A percentile compares a stretch with the other conserved stretches of the same genome.
Conservation (phyloP, 1,139 yeast genomes). For the Scheffersomyces segobiensis region DNA sequence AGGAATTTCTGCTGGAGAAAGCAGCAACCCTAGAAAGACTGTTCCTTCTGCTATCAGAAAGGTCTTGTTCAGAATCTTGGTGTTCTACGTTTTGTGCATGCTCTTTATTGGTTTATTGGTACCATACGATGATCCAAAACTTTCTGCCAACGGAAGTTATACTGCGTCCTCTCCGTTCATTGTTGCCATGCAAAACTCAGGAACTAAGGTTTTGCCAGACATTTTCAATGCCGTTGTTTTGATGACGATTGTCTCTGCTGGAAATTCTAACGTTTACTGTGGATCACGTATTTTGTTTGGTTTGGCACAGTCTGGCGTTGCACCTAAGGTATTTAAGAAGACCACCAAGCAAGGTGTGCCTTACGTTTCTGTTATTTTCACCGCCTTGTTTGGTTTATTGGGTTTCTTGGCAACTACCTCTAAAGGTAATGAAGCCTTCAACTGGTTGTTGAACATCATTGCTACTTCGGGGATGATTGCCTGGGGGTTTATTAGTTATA, state of each 20-base stretch:
- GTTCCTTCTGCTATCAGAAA: conserved; percentile 14
- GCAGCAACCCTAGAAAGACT: conserved; percentile 13
- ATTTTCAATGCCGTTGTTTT: conserved; percentile 15
- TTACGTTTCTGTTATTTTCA: background rate
- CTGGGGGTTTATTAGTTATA: conserved; percentile 63
- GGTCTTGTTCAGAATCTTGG: conserved; percentile 13
- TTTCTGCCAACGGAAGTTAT: conserved; percentile 21
- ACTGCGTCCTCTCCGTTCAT: conserved; percentile 51
- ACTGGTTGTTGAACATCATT: conserved; percentile 77
- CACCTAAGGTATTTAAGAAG: conserved; percentile 11
- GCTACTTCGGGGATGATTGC: conserved; percentile 73
- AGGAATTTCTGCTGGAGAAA: conserved; percentile 15
- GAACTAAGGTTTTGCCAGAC: conserved; percentile 42
- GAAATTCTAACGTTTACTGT: conserved; percentile 17
- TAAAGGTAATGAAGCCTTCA: conserved; percentile 66
- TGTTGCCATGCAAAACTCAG: conserved; percentile 36
- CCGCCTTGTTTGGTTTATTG: conserved; percentile 43
- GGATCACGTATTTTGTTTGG: conserved; percentile 16
- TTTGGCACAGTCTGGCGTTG: conserved; percentile 14
- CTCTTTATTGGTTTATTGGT: conserved; percentile 14
- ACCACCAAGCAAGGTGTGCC: conserved; percentile 12
- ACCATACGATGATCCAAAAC: conserved; percentile 16
- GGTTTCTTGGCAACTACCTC: conserved; percentile 64
- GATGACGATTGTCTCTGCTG: conserved; percentile 17
- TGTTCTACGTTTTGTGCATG: conserved; percentile 15